phyloP scores from a whole-genome alignment of 2,329 filamentous ascomycete species.

The Ascochyta viciae-villosae region DNA sequence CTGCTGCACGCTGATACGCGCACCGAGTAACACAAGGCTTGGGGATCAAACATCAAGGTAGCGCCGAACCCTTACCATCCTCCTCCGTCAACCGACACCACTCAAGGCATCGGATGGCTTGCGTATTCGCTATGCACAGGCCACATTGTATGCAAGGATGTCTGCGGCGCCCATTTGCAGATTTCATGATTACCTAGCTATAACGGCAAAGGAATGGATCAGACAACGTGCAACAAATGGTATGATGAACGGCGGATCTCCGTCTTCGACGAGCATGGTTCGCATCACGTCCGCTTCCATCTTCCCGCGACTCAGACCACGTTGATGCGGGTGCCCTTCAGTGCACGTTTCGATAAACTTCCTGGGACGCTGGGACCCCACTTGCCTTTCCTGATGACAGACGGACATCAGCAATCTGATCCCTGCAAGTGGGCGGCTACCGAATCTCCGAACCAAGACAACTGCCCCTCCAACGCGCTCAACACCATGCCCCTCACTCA shows the following conservation, averaged over 20 bases:
- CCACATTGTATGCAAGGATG: conserved; percentile 20
- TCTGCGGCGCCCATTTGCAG: conserved; percentile 23
- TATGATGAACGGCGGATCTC: conserved; percentile 6
- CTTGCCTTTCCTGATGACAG: conserved; percentile 36
- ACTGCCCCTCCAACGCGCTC: conserved; percentile 27
- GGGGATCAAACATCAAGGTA: conserved; percentile 28
- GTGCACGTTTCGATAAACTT: conserved; percentile 24
- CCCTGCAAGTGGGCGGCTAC: conserved; percentile 25
- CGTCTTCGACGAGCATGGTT: conserved; percentile 6
- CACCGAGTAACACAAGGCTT: conserved; percentile 27
- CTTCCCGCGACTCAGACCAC: conserved; percentile 9
- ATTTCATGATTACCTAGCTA: conserved; percentile 25
- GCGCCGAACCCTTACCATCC: conserved; percentile 27
- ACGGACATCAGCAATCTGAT: conserved; percentile 20
- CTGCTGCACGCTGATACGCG: conserved; percentile 25
- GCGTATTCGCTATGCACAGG: conserved; percentile 26
- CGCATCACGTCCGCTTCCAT: conserved; percentile 8
- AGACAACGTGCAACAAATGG: conserved; percentile 8
- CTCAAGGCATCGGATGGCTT: conserved; percentile 13
- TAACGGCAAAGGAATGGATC: conserved; percentile 24
- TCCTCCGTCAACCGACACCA: conserved; percentile 32
- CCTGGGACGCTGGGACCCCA: conserved; percentile 30
- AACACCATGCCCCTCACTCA: conserved; percentile 36
- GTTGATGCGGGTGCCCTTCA: conserved; percentile 10
- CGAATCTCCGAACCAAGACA: conserved; percentile 13